Evolutionary conservation across 2,329 filamentous ascomycete genomes (phyloP).

Genomic region (Trichoderma guizhouense): DNA sequence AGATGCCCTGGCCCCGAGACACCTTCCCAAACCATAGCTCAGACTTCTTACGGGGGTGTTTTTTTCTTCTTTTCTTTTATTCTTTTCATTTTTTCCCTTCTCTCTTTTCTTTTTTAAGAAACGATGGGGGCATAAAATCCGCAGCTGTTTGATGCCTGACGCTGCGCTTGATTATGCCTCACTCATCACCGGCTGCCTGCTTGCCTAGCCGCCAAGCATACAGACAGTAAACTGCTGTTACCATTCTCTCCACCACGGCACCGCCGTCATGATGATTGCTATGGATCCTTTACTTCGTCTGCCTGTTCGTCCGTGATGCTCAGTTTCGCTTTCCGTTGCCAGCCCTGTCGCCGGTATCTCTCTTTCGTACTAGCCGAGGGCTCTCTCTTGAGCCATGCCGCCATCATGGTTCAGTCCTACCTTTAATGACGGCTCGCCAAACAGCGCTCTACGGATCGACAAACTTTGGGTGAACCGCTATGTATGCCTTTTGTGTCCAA

Average conservation of each 20-base stretch:
- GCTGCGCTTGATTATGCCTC: slow-evolving; percentile 5
- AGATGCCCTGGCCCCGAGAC: background rate
- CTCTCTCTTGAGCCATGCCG: background rate
- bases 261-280: background rate
- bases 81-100: background rate
- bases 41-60: background rate
- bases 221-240: background rate
- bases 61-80: background rate
- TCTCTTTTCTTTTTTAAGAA: background rate
- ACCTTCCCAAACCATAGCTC: slow-evolving; percentile 6
- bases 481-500: background rate
- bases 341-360: background rate
- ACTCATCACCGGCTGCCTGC: background rate
- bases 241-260: background rate
- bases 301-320: background rate
- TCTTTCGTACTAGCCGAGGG: background rate
- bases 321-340: background rate
- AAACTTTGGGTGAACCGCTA: background rate
- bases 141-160: slow-evolving; percentile 11
- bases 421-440: background rate
- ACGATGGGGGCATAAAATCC: background rate
- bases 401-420: background rate
- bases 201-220: slow-evolving; percentile 7
- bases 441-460: background rate
- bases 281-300: background rate